These are phyloP conservation scores for Nicotiana sylvestris DNA, from an alignment of 257 asterid species.

Conservation along the genomic window DNA sequence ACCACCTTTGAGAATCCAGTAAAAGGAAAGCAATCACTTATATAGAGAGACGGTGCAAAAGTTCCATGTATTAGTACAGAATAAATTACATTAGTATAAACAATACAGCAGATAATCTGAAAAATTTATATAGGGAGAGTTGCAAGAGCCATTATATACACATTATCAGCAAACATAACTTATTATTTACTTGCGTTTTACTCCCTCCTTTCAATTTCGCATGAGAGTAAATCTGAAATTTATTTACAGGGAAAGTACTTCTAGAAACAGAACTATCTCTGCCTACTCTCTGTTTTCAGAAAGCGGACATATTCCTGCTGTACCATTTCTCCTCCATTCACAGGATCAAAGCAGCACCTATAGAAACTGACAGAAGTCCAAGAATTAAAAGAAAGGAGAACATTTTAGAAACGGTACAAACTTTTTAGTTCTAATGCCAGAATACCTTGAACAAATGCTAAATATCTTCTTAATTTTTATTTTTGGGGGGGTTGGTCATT, in stretches of 20 bases:
- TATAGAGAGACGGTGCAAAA: not conserved
- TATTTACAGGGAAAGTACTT: slow-evolving; percentile 4
- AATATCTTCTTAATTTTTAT: not conserved
- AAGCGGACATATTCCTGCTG: slow-evolving; percentile 69
- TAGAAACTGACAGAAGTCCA: slow-evolving; percentile 48
- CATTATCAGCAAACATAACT: not conserved
- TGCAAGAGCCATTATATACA: not conserved
- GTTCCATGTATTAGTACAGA: not conserved
- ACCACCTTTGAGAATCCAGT: not conserved
- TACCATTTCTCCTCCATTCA: slow-evolving; percentile 80
- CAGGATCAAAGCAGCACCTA: slow-evolving; percentile 81
- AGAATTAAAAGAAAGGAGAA: slow-evolving; percentile 5
- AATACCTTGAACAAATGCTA: not conserved
- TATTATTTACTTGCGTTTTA: not conserved
- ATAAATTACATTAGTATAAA: not conserved
- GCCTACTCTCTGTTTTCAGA: slow-evolving; percentile 53
- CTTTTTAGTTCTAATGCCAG: not conserved
- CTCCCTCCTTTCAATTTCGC: not conserved
- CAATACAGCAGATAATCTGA: not conserved
- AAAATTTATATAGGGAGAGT: not conserved
- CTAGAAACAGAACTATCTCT: slow-evolving; percentile 24
- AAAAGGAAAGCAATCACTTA: not conserved
- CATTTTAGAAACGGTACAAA: not conserved
- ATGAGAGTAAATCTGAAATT: not conserved
- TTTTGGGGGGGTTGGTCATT: too few species aligned